phyloP scores from a whole-genome alignment of 345 rosid species.

The Triadica sebifera region DNA sequence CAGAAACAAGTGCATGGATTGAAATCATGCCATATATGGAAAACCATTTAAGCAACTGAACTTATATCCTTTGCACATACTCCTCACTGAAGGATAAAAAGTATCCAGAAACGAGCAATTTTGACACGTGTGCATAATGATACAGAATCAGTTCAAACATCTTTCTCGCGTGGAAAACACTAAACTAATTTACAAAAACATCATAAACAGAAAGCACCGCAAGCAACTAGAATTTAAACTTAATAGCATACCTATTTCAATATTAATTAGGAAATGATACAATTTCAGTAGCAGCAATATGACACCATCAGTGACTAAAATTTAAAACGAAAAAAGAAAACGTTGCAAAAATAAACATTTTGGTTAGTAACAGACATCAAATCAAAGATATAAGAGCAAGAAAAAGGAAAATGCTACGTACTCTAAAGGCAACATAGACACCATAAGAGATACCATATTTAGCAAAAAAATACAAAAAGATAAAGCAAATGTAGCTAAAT shows the following conservation, averaged over 20 bases:
- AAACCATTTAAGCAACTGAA: not conserved
- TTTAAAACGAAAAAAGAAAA: constrained; percentile 1
- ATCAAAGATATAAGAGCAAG: not conserved
- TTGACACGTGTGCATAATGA: not conserved
- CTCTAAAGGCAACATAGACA: constrained; percentile 24
- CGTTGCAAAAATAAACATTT: not conserved
- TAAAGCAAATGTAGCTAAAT: constrained; percentile 34
- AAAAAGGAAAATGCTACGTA: constrained; percentile 5
- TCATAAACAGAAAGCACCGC: constrained; percentile 9
- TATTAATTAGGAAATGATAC: constrained; percentile 6
- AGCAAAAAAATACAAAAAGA: constrained; percentile 10
- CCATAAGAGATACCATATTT: constrained; percentile 10
- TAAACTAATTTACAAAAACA: not conserved
- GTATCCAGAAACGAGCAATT: too few relatives aligned
- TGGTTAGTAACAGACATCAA: constrained; percentile 4
- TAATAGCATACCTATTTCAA: not conserved
- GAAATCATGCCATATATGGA: constrained; percentile 12
- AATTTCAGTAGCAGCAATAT: constrained; percentile 7
- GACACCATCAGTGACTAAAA: constrained; percentile 9
- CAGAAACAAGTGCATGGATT: not conserved
- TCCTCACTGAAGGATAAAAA: too few relatives aligned
- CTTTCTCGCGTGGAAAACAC: not conserved
- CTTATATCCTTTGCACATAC: not conserved
- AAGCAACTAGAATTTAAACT: constrained; percentile 11
- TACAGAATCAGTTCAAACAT: not conserved